Percentiles rank a stretch among this genome's conserved stretches.
These are phyloP conservation scores for Solanum hybrid DNA, from an alignment of 305 asterid species.

Conservation along the genomic window DNA sequence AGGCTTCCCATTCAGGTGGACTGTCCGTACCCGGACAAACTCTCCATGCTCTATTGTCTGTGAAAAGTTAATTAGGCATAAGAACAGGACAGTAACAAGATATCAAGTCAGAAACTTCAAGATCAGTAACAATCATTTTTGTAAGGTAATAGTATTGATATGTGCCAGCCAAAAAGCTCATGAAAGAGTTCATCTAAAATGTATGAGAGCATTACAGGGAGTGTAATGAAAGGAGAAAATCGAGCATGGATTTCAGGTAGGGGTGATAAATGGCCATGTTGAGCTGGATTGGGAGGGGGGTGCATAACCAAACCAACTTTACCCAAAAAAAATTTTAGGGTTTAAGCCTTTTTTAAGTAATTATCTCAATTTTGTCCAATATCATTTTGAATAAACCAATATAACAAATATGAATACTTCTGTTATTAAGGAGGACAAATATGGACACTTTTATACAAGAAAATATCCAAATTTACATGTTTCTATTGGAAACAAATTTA, in stretches of 20 bases:
- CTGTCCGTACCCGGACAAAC: conserved; percentile 73
- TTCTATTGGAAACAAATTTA: neutral
- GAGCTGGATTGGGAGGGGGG: neutral
- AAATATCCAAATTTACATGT: neutral
- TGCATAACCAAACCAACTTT: neutral
- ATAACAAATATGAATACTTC: neutral
- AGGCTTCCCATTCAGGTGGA: conserved; percentile 93
- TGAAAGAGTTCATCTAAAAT: neutral
- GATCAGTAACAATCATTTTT: neutral
- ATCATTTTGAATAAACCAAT: neutral
- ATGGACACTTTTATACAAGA: neutral
- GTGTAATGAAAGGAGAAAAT: neutral
- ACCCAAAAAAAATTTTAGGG: neutral
- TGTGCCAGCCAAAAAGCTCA: neutral
- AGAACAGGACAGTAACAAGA: neutral
- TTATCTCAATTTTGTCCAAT: neutral
- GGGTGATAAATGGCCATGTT: neutral
- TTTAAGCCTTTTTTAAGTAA: neutral
- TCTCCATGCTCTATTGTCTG: conserved; percentile 85
- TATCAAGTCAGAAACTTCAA: neutral
- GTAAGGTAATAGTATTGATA: neutral
- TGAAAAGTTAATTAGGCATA: neutral
- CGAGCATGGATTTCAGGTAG: neutral
- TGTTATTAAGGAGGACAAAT: neutral
- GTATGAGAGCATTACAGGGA: neutral